Percentiles rank a stretch among this genome's conserved stretches.
These are phyloP conservation scores for Crataegus laevigata DNA, from an alignment of 306 rosid species.

Conservation along the genomic window DNA sequence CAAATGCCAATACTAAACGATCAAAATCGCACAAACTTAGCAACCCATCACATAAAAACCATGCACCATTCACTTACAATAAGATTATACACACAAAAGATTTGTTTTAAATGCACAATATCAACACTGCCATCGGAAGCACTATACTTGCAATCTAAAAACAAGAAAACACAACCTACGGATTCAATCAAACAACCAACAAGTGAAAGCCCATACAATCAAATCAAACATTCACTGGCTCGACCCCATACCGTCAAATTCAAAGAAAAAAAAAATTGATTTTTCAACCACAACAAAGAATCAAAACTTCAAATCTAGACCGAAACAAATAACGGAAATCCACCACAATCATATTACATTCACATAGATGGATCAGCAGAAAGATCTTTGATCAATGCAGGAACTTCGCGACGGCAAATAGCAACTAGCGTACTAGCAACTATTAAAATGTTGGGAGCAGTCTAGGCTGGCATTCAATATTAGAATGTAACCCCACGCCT, in stretches of 20 bases:
- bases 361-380: slow-evolving; percentile 54
- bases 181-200: background rate
- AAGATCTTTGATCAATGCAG: slow-evolving; percentile 53
- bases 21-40: background rate
- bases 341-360: background rate
- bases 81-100: too few species aligned
- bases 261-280: background rate
- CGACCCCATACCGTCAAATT: background rate
- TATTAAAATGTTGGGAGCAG: slow-evolving; percentile 48
- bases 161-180: background rate
- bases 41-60: background rate
- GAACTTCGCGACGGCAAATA: slow-evolving; percentile 28
- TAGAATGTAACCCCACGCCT: slow-evolving; percentile 97
- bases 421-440: background rate
- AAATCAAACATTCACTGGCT: background rate
- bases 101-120: background rate
- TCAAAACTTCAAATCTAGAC: background rate
- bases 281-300: background rate
- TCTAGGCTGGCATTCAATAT: slow-evolving; percentile 71
- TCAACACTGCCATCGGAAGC: background rate
- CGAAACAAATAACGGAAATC: background rate
- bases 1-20: too few species aligned
- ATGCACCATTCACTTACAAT: too few species aligned
- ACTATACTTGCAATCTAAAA: background rate
- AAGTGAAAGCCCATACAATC: background rate